phyloP scores from a whole-genome alignment of 1,139 yeast genomes.

The Protomyces lactucae-debilis region DNA sequence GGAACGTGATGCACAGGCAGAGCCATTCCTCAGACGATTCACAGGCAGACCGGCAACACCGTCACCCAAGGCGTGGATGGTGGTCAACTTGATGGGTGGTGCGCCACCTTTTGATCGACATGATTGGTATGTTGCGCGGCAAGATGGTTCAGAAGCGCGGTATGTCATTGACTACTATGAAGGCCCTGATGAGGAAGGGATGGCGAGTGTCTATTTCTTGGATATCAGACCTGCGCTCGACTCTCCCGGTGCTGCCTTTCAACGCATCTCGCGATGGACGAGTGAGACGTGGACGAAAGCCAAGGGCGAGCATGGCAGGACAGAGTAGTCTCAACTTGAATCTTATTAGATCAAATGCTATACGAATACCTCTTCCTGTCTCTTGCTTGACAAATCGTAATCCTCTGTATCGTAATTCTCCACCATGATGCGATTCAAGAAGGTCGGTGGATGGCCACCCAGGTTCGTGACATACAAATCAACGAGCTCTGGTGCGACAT shows the following conservation, averaged over 20 bases:
- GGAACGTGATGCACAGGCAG: slow-evolving; percentile 46
- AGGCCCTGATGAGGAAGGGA: slow-evolving; percentile 84
- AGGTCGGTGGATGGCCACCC: slow-evolving; percentile 96
- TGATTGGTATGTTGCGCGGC: slow-evolving; percentile 93
- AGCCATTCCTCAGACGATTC: slow-evolving; percentile 75
- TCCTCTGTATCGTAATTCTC: slow-evolving; percentile 59
- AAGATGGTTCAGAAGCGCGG: slow-evolving; percentile 52
- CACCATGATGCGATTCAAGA: slow-evolving; percentile 87
- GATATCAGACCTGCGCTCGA: slow-evolving; percentile 97
- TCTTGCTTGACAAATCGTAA: slow-evolving; percentile 9
- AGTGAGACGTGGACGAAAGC: slow-evolving; percentile 25
- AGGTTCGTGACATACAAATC: slow-evolving; percentile 91
- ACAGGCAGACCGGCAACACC: slow-evolving; percentile 87
- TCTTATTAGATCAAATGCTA: not conserved
- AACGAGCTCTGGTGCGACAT: slow-evolving; percentile 87
- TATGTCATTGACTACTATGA: slow-evolving; percentile 92
- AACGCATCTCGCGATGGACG: slow-evolving; percentile 21
- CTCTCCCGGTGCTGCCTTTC: slow-evolving; percentile 29
- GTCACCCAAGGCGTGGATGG: slow-evolving; percentile 80
- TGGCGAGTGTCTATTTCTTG: slow-evolving; percentile 83
- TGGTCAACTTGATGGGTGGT: slow-evolving; percentile 56
- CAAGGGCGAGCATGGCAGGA: slow-evolving; percentile 6
- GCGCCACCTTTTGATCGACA: slow-evolving; percentile 96
- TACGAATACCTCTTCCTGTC: not conserved
- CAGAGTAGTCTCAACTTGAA: not conserved